Evolutionary conservation across 139 green algal genomes (phyloP).

Genomic region (Desmodesmus armatus): DNA sequence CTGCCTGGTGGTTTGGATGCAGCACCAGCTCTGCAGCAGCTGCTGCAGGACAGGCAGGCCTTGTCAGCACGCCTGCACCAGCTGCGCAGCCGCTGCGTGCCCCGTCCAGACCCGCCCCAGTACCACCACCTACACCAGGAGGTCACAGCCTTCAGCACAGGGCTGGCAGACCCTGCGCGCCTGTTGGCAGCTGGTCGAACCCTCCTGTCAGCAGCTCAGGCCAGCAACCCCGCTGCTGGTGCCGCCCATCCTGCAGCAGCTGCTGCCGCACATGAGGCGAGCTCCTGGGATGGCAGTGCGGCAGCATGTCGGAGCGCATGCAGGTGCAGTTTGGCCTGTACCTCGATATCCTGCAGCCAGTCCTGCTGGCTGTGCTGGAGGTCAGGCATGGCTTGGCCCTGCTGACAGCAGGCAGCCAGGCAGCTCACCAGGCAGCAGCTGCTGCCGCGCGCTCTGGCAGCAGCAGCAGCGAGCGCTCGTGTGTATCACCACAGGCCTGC

Average conservation of each 20-base stretch:
- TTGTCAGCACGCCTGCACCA: not conserved
- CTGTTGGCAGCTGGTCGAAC: constrained; percentile 45
- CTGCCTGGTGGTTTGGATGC: constrained; percentile 75
- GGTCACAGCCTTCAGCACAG: constrained; percentile 53
- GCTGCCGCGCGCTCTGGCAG: not conserved
- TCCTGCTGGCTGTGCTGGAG: constrained; percentile 83
- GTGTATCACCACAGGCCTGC: constrained; percentile 32
- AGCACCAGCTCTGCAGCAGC: constrained; percentile 47
- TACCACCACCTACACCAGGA: constrained; percentile 75
- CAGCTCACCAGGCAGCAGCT: constrained; percentile 29
- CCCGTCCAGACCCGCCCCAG: constrained; percentile 76
- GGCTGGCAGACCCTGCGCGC: constrained; percentile 43
- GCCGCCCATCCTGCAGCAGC: constrained; percentile 48
- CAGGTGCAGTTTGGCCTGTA: constrained; percentile 75
- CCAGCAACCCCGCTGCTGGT: constrained; percentile 8
- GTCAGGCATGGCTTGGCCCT: constrained; percentile 71
- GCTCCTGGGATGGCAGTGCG: constrained; percentile 64
- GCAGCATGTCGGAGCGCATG: constrained; percentile 64
- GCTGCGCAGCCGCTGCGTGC: constrained; percentile 68
- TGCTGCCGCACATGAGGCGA: constrained; percentile 48
- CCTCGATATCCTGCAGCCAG: constrained; percentile 85
- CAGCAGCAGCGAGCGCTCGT: constrained; percentile 16
- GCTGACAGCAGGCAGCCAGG: constrained; percentile 46
- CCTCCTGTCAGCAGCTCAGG: constrained; percentile 33
- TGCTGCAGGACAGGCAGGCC: constrained; percentile 1